A percentile compares a stretch with the other conserved stretches of the same genome.
Conservation (phyloP, 805 yeast species). For the Nakazawaea wyomingensis region DNA sequence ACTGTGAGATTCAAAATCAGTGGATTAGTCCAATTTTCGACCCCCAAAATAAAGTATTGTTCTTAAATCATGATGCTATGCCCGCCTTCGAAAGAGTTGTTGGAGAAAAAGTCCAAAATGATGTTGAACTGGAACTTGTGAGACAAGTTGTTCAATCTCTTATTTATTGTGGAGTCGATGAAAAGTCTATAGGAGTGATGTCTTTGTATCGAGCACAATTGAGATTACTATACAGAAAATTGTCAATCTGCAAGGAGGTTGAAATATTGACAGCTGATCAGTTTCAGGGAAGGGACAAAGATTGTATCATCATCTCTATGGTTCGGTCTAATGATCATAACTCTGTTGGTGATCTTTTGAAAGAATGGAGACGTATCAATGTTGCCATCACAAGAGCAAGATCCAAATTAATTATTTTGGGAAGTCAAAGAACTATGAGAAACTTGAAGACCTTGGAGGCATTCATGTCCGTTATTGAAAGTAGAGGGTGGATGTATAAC, state of each 20-base stretch:
- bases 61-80: slow-evolving; percentile 71
- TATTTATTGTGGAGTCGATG: slow-evolving; percentile 52
- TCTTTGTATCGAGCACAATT: slow-evolving; percentile 85
- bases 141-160: slow-evolving; percentile 57
- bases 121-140: slow-evolving; percentile 63
- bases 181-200: slow-evolving; percentile 73
- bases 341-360: slow-evolving; percentile 70
- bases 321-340: slow-evolving; percentile 72
- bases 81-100: slow-evolving; percentile 50
- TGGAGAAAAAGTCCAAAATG: slow-evolving; percentile 71
- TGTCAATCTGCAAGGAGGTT: slow-evolving; percentile 33
- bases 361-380: slow-evolving; percentile 88
- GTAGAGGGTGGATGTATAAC: slow-evolving; percentile 59
- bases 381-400: slow-evolving; percentile 93
- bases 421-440: slow-evolving; percentile 62
- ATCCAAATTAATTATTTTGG: slow-evolving; percentile 76
- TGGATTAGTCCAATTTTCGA: slow-evolving; percentile 61
- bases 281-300: slow-evolving; percentile 94
- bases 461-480: slow-evolving; percentile 53
- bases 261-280: slow-evolving; percentile 92
- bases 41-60: slow-evolving; percentile 58
- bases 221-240: slow-evolving; percentile 32
- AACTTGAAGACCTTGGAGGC: slow-evolving; percentile 47
- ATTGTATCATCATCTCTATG: slow-evolving; percentile 81
- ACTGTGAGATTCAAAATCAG: slow-evolving; percentile 7